Percentiles rank a stretch among this genome's conserved stretches.
Evolutionary conservation across 371 early-diverging fungal species (phyloP).

Genomic region (Mucor circinelloides): DNA sequence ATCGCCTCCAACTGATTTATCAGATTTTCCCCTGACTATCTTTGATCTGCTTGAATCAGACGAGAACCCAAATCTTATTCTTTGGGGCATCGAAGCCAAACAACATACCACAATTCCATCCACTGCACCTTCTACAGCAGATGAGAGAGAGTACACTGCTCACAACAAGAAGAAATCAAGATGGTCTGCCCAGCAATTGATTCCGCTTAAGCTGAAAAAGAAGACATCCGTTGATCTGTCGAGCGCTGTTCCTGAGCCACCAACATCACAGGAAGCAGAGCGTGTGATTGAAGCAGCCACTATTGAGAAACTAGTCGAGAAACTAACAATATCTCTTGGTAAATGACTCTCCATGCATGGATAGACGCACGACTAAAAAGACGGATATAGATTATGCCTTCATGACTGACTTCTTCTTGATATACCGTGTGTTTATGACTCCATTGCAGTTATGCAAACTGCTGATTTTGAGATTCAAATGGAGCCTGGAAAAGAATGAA

Average conservation of each 20-base stretch:
- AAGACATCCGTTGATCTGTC: neutral
- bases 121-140: neutral
- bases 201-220: conserved; percentile 8
- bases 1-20: conserved; percentile 40
- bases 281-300: conserved; percentile 61
- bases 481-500: conserved; percentile 61
- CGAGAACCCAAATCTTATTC: conserved; percentile 51
- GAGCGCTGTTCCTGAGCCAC: neutral
- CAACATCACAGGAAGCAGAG: neutral
- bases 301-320: conserved; percentile 64
- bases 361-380: neutral
- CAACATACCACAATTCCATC: neutral
- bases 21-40: conserved; percentile 48
- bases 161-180: conserved; percentile 8
- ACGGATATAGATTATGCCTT: conserved; percentile 61
- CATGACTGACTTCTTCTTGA: conserved; percentile 73
- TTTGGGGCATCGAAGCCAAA: conserved; percentile 45
- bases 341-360: neutral
- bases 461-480: conserved; percentile 62
- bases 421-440: conserved; percentile 66
- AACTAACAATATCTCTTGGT: conserved; percentile 66
- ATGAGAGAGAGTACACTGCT: neutral
- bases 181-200: conserved; percentile 17
- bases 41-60: conserved; percentile 59
- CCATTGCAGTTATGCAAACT: conserved; percentile 60